Conservation (phyloP, 2,329 filamentous ascomycete genomes). For the Aspergillus ibericus region DNA sequence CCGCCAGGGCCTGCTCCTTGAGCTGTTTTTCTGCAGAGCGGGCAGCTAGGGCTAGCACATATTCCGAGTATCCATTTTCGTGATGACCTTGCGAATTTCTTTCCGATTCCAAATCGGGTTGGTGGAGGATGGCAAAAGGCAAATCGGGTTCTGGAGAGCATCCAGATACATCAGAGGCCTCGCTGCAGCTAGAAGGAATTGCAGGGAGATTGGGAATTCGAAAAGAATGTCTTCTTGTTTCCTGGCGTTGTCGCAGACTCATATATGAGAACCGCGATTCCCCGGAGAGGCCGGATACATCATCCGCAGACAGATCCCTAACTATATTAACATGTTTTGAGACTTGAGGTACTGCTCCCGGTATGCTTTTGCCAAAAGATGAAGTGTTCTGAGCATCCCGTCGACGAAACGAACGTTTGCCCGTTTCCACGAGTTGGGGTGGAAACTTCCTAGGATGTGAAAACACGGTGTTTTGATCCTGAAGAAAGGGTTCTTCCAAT, state of each 20-base stretch:
- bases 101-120: conserved; percentile 37
- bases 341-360: neutral
- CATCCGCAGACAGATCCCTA: neutral
- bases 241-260: conserved; percentile 41
- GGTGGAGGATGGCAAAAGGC: conserved; percentile 22
- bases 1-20: conserved; percentile 60
- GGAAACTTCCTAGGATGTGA: conserved; percentile 28
- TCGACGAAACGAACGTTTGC: conserved; percentile 30
- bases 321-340: conserved; percentile 8
- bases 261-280: conserved; percentile 50
- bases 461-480: neutral
- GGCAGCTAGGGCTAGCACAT: conserved; percentile 76
- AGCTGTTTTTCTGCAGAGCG: conserved; percentile 78
- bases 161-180: conserved; percentile 44
- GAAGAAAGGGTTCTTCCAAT: neutral
- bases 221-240: conserved; percentile 55
- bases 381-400: conserved; percentile 33
- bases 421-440: conserved; percentile 35
- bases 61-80: conserved; percentile 73
- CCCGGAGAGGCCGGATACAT: neutral
- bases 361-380: conserved; percentile 33
- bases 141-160: conserved; percentile 48
- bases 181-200: conserved; percentile 62
- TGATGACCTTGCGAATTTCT: conserved; percentile 56
- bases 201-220: conserved; percentile 61